phyloP scores from a whole-genome alignment of 2,329 filamentous ascomycete species.

The Sporothrix brunneoviolacea region DNA sequence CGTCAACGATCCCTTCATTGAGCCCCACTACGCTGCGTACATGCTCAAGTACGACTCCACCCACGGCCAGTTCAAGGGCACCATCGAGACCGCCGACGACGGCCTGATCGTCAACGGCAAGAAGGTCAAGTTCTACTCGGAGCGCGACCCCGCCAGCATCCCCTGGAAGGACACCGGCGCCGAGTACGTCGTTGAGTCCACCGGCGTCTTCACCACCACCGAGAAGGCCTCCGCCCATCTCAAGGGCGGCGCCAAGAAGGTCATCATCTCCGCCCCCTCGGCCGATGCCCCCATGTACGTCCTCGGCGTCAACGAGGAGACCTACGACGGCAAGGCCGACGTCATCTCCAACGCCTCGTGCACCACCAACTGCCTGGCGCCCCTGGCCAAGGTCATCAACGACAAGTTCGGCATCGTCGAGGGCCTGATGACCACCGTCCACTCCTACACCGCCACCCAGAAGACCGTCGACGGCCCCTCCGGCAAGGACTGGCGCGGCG shows the following conservation, averaged over 20 bases:
- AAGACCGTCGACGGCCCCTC: slow-evolving; percentile 99
- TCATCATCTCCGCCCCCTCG: slow-evolving; percentile 85
- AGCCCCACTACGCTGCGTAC: slow-evolving; percentile 94
- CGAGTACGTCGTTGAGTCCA: slow-evolving; percentile 94
- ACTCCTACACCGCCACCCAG: slow-evolving; percentile 99
- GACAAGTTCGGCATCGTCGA: slow-evolving; percentile 97
- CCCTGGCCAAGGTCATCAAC: slow-evolving; percentile 98
- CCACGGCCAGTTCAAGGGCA: slow-evolving; percentile 95
- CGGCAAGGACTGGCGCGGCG: slow-evolving; percentile 98
- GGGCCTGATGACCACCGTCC: slow-evolving; percentile 99
- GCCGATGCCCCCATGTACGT: slow-evolving; percentile 99
- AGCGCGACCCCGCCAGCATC: slow-evolving; percentile 84
- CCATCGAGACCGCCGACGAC: slow-evolving; percentile 63
- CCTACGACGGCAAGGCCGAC: slow-evolving; percentile 82
- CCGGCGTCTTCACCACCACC: slow-evolving; percentile 97
- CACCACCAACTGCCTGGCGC: slow-evolving; percentile 99
- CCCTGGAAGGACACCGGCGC: slow-evolving; percentile 84
- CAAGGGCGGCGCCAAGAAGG: slow-evolving; percentile 97
- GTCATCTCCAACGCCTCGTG: slow-evolving; percentile 99
- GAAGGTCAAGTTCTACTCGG: slow-evolving; percentile 87
- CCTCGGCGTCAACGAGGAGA: slow-evolving; percentile 96
- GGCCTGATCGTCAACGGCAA: slow-evolving; percentile 89
- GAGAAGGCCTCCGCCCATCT: slow-evolving; percentile 94
- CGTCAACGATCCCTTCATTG: slow-evolving; percentile 99
- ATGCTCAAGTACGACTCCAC: slow-evolving; percentile 99